Evolutionary conservation across 2,329 filamentous ascomycete species (phyloP), one percentile per base, ranked within the genome.

Genomic region (Sporothrix brunneoviolacea): DNA sequence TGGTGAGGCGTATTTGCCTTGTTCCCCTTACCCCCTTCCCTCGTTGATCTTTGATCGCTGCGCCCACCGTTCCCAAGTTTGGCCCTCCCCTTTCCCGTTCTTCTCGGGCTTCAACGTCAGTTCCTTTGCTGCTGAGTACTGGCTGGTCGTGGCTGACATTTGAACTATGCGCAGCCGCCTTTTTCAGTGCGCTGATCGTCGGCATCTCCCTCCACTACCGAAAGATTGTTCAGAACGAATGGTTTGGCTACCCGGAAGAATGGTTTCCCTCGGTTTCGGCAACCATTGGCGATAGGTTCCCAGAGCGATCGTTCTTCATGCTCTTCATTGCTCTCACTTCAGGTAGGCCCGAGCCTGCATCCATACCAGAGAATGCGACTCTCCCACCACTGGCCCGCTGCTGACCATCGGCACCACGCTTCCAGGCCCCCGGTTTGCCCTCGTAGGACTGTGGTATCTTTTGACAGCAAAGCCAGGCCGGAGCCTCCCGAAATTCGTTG

Each of bases 181-280:
- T 97, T 64, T 57, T 95, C 57, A 89, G 88, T 64, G 91, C 91
- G 53, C 75, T 97, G 58, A 66, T 91, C 50, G 83, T 95, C 55
- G 91, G 91, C 58, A 74, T 84, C 50, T 78, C 75, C 50, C 77
- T 98, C 43, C 93, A 98, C 70, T 97, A 93, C 71, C 80, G 86
- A 64, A 98, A 98, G 74, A 98, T 98, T 60, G 93, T 98, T 50
- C 77, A 96, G 69, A 98, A 98, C 70, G 90, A 98, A 69, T 87
- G 91, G 72, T 95, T 90, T 68, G 89, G 89, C 60, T 95, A 94
- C 64, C 91, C 91, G 2, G 76, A 95, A 59, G 91, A 96, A 74
- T 96, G 91, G 91, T 95, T 95, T 63, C 91, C 91, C 52, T 95
- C 91, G 38, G 91, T 96, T 19, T 96, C 91, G 27, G 85, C 93